Percentiles rank a stretch among this genome's conserved stretches.
Evolutionary conservation across 2,329 filamentous ascomycete species (phyloP).

Genomic region (Colletotrichum aenigma): DNA sequence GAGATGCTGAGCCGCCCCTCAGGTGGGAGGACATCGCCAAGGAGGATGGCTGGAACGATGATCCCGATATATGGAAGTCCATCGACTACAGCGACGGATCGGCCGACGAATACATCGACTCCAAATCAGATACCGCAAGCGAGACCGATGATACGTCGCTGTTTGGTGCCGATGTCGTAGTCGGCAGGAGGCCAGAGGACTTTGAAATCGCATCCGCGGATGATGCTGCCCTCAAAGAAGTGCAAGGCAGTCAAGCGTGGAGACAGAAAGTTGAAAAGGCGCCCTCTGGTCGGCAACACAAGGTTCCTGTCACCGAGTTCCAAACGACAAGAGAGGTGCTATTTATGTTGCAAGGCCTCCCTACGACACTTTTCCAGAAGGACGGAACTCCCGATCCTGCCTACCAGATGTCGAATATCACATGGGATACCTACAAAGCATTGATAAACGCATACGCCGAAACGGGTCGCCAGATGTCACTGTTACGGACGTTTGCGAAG

Average conservation of each 20-base stretch:
- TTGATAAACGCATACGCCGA: slow-evolving; percentile 52
- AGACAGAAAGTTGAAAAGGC: slow-evolving; percentile 23
- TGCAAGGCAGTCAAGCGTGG: slow-evolving; percentile 53
- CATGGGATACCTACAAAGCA: slow-evolving; percentile 54
- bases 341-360: slow-evolving; percentile 83
- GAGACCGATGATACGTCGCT: slow-evolving; percentile 40
- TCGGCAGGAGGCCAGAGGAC: slow-evolving; percentile 31
- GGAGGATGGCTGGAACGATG: slow-evolving; percentile 74
- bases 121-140: slow-evolving; percentile 33
- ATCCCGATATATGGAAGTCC: slow-evolving; percentile 72
- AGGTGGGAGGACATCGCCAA: slow-evolving; percentile 81
- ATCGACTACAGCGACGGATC: slow-evolving; percentile 73
- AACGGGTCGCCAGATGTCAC: slow-evolving; percentile 46
- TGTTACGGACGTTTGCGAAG: slow-evolving; percentile 49
- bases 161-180: slow-evolving; percentile 35
- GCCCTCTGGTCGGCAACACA: background rate
- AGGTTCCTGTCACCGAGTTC: slow-evolving; percentile 19
- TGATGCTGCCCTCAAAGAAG: slow-evolving; percentile 30
- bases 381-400: slow-evolving; percentile 40
- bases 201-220: slow-evolving; percentile 34
- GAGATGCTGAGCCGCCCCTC: slow-evolving; percentile 52
- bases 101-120: slow-evolving; percentile 53
- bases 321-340: slow-evolving; percentile 51
- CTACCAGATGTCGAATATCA: slow-evolving; percentile 53
- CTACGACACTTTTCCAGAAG: slow-evolving; percentile 71